Evolutionary conservation across 1,139 yeast species (phyloP), one percentile per base, ranked within the genome.

Genomic region (Wickerhamomyces sp.): DNA sequence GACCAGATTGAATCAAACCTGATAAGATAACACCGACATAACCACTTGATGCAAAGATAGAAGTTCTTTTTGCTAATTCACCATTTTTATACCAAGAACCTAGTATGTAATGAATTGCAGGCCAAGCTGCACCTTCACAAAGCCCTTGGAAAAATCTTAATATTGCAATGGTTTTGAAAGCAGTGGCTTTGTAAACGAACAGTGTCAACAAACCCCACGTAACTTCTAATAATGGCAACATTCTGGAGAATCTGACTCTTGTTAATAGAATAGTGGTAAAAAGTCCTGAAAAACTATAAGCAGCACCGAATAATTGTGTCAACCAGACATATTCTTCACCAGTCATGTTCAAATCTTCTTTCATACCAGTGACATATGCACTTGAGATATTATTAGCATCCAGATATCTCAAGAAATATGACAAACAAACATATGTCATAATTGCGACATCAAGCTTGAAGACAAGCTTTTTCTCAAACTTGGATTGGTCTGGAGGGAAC

Each of bases 1-100:
- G 70, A 9, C 81, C 76, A 15, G 81, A 74, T 37, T 81, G 79
- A 33, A 81, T 61, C 38, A 76, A 66, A 19, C 84, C 85, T 16
- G 81, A 70, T 10, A 81, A 71, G 52, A 78, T 60, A n/a, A 71
- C 61, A 1, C 86, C 86, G 16, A 77, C 61, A 56, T 65, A 69
- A 48, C 78, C 79, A 29, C 80, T 78, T 41, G 72, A 60, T 44
- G 76, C 71, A 59, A 72, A 79, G 38, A 77, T 65, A 40, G 79
- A 76, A 5, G 80, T 74, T 51, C 86, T 66, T 46, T 80, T 65
- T 28, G 74, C 64, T 36, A 75, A 63, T 59, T 79, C 84, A 38
- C 70, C 67, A 12, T 74, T 65, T 38, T 64, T 72, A 56, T 75
- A 79, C 77, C 79, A 76, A 13, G 74, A 63, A 4, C 81, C 84